phyloP scores from a whole-genome alignment of 306 rosid genomes.

The Canavalia ensiformis region DNA sequence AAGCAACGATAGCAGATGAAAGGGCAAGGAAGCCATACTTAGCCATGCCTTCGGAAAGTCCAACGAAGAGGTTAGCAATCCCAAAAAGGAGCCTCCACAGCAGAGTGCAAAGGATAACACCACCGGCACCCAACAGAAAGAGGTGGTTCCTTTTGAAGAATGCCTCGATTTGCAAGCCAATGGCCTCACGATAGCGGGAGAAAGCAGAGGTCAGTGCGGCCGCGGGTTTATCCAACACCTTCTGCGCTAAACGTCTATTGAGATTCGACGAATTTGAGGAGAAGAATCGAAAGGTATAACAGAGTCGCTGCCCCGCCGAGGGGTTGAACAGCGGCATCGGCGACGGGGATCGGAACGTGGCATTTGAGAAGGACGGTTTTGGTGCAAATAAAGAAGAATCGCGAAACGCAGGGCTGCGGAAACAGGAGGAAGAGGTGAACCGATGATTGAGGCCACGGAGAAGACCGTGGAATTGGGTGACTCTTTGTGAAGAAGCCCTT shows the following conservation, averaged over 20 bases:
- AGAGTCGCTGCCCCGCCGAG: neutral
- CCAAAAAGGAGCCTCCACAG: slow-evolving; percentile 88
- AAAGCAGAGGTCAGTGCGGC: slow-evolving; percentile 63
- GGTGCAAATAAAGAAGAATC: slow-evolving; percentile 38
- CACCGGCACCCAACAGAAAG: slow-evolving; percentile 72
- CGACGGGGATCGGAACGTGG: slow-evolving; percentile 20
- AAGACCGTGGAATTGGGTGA: slow-evolving; percentile 60
- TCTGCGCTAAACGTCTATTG: slow-evolving; percentile 59
- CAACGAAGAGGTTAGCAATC: slow-evolving; percentile 75
- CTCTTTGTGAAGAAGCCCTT: slow-evolving; percentile 42
- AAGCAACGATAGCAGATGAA: slow-evolving; percentile 89
- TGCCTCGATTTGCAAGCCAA: slow-evolving; percentile 91
- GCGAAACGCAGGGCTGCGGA: slow-evolving; percentile 42
- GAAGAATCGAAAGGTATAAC: slow-evolving; percentile 59
- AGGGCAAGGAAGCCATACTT: slow-evolving; percentile 96
- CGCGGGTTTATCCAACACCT: slow-evolving; percentile 65
- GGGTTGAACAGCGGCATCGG: slow-evolving; percentile 2
- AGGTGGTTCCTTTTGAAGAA: slow-evolving; percentile 73
- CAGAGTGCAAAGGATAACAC: slow-evolving; percentile 68
- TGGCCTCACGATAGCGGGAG: slow-evolving; percentile 78
- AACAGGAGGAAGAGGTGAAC: slow-evolving; percentile 38
- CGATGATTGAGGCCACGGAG: slow-evolving; percentile 54
- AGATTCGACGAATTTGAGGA: slow-evolving; percentile 53
- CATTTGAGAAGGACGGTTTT: slow-evolving; percentile 51
- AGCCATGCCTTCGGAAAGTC: slow-evolving; percentile 90